These are phyloP conservation scores for Phoma sp. DNA, from an alignment of 2,329 filamentous ascomycete species.

Conservation along the genomic window DNA sequence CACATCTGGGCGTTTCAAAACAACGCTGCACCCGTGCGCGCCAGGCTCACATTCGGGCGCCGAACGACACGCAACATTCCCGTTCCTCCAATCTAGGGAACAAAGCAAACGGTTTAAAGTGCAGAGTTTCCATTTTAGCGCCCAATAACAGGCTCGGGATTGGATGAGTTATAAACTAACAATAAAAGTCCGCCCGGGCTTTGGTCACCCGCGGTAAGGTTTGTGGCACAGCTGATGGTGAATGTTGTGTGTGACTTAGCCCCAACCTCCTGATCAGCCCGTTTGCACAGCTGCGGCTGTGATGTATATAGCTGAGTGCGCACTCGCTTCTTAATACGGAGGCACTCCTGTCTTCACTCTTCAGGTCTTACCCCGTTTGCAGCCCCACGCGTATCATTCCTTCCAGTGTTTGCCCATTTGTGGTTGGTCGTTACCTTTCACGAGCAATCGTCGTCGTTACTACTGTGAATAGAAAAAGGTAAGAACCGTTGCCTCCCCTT, in stretches of 20 bases:
- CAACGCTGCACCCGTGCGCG: conserved; percentile 11
- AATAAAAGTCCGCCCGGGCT: conserved; percentile 6
- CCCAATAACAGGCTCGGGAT: conserved; percentile 11
- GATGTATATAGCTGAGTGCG: conserved; percentile 13
- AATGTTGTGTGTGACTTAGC: conserved; percentile 12
- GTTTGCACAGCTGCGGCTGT: conserved; percentile 4
- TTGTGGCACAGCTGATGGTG: conserved; percentile 8
- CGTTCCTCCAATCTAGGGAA: conserved; percentile 15
- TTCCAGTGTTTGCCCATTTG: conserved; percentile 3
- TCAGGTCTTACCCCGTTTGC: conserved; percentile 2
- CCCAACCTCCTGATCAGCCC: conserved; percentile 13
- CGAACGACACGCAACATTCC: conserved; percentile 16
- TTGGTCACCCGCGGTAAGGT: conserved; percentile 12
- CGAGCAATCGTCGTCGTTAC: conserved; percentile 4
- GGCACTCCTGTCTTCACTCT: conserved; percentile 4
- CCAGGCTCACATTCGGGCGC: conserved; percentile 19
- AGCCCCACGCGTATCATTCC: conserved; percentile 4
- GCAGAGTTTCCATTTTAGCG: conserved; percentile 1
- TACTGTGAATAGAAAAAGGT: conserved; percentile 6
- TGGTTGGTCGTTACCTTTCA: conserved; percentile 3
- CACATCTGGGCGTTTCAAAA: conserved; percentile 32
- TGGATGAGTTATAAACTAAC: conserved; percentile 5
- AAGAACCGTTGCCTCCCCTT: conserved; percentile 10
- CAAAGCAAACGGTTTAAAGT: conserved; percentile 12
- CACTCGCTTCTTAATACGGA: conserved; percentile 1